Base-by-base conservation (phyloP, 2,329 filamentous ascomycete genomes). In the Colletotrichum sp. region DNA sequence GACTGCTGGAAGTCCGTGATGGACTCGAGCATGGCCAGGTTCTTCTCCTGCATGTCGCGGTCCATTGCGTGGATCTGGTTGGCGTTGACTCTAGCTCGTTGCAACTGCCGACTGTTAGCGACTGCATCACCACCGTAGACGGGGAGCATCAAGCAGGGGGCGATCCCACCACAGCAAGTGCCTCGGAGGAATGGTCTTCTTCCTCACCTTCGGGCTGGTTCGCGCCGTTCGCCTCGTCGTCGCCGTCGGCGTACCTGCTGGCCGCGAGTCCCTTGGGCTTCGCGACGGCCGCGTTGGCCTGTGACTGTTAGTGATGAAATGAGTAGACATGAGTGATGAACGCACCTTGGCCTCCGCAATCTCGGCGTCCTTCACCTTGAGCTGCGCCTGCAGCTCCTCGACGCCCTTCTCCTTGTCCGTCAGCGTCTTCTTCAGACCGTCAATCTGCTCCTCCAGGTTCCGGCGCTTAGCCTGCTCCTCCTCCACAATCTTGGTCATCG, bases 91-190 rank as follows among this genome's bases (percentile, higher is more conserved):
- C 85, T 79, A 73, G 79, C 79, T 79, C 77, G 76, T 71, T 79
- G 78, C 21, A 81, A 75, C 80, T 81, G 72, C 21, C 16, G 16
- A 39, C 2, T 15, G 77, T 81, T 80, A 84, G 80, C 75, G 36
- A 57, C 10, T 24, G 24, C 15, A 74, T 76, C 66, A 71, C 59
- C 52, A 68, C 39, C 26, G n/a, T 78, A 76, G 80, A 79, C 80
- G 79, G 82, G 81, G 83, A 83, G 81, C 82, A 84, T 83, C 83
- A 87, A 85, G 83, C 84, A 87, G 88, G 88, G 86, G 88, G 86
- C 84, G 85, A 82, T 87, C 92, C 89, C 90, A 93, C 92, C 91
- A 90, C 91, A 87, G 92, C 91, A 86, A 93, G 88, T 85, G 92
- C 92, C 83, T 89, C 87, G 82, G 92, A 93, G 84, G 91, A 91